Evolutionary conservation across 2,329 filamentous ascomycete species (phyloP).

Genomic region (Pestalotiopsis sp.): DNA sequence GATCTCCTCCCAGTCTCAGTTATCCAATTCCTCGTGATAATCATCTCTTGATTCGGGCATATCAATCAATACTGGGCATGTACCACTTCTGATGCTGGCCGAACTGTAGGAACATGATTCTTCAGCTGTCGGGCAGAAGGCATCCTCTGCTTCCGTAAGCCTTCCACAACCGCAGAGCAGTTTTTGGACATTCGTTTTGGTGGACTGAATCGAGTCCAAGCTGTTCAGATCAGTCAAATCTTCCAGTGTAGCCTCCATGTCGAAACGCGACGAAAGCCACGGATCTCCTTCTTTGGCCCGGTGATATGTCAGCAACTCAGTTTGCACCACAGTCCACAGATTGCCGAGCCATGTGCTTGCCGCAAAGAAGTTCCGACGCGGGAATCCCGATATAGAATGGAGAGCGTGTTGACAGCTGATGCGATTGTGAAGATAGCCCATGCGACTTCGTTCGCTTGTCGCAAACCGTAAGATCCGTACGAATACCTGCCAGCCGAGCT

Average conservation of each 20-base stretch:
- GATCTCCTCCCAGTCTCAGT: no score
- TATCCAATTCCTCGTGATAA: no score
- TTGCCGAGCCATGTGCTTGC: neutral
- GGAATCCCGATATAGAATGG: no score
- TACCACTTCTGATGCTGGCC: neutral
- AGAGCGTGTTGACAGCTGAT: neutral
- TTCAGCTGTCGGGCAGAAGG: neutral
- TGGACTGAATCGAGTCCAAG: neutral
- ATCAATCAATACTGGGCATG: slow-evolving; percentile 16
- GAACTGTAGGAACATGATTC: neutral
- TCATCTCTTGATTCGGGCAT: slow-evolving; percentile 15
- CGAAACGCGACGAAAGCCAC: neutral
- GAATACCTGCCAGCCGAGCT: neutral
- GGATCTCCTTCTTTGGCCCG: neutral
- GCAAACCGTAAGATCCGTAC: neutral
- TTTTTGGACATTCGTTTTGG: neutral
- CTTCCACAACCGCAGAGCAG: neutral
- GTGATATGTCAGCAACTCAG: neutral
- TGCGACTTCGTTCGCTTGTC: neutral
- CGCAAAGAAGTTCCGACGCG: neutral
- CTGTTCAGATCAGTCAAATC: neutral
- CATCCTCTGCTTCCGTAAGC: neutral
- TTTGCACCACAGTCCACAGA: neutral
- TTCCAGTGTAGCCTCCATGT: neutral
- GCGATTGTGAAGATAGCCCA: neutral